Evolutionary conservation across 345 rosid genomes (phyloP).

Genomic region (Rhizophora apiculata): DNA sequence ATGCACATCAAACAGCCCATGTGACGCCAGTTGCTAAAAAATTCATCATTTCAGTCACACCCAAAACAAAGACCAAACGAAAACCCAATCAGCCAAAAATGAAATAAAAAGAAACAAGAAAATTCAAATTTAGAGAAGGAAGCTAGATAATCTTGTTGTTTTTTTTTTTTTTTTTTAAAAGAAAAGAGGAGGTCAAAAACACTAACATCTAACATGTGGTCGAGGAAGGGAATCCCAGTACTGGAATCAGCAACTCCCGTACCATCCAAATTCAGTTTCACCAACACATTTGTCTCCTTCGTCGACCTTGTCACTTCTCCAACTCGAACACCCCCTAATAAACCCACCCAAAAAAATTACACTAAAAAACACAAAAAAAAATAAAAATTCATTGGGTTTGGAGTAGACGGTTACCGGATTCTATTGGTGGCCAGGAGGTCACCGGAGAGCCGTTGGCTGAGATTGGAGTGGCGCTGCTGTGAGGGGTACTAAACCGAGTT

Average conservation of each 20-base stretch:
- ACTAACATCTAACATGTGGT: slow-evolving; percentile 85
- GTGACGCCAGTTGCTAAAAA: slow-evolving; percentile 87
- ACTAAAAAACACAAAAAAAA: too few species aligned
- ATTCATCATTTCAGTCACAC: neutral
- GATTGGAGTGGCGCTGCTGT: slow-evolving; percentile 22
- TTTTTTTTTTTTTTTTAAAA: neutral
- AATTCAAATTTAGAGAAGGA: too few species aligned
- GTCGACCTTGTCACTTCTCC: slow-evolving; percentile 86
- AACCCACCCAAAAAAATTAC: too few species aligned
- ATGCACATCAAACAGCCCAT: slow-evolving; percentile 83
- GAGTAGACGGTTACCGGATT: slow-evolving; percentile 2
- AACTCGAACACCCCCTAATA: slow-evolving; percentile 34
- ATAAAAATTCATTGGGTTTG: too few species aligned
- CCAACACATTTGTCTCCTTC: slow-evolving; percentile 78
- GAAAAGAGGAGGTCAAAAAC: neutral
- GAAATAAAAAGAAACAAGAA: neutral
- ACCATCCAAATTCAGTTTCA: slow-evolving; percentile 78
- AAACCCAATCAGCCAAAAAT: neutral
- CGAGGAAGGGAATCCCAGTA: slow-evolving; percentile 79
- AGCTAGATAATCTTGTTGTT: neutral
- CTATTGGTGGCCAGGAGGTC: neutral
- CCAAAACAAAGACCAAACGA: neutral
- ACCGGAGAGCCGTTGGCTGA: slow-evolving; percentile 2
- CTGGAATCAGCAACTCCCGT: slow-evolving; percentile 71
- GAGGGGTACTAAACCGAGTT: neutral